Evolutionary conservation across 495 filamentous ascomycete species (phyloP), one percentile per base, ranked within the genome.

Genomic region (Trichoderma orchidacearum): DNA sequence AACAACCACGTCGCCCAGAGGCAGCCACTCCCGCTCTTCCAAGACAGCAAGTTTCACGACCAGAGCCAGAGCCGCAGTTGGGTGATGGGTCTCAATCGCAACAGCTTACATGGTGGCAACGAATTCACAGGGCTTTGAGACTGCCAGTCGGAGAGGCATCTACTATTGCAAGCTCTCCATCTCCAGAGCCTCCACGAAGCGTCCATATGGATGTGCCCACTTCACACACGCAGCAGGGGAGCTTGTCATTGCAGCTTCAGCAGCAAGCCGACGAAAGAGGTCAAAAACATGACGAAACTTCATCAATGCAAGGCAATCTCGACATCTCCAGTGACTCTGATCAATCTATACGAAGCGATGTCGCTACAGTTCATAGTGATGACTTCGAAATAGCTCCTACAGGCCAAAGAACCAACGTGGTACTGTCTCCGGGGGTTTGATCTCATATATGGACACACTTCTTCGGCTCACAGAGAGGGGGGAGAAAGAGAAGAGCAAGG

Each of bases 341-440:
- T n/a, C 12, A 30, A 11, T 55, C 53, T 6, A 36, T 55, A 7
- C 30, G 32, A 15, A 34, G 30, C 9, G 31, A 34, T 34, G 53
- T 36, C 5, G 53, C 53, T 8, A 55, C 53, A 7, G 53, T 55
- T 5, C 53, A 55, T 18, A 55, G 53, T 25, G 53, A 55, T 31
- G 53, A 55, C 32, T 55, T 21, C n/a, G 53, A 55, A 5, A 9
- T 48, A 23, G 3, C 7, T 17, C 21, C 21, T 27, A 18, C 8
- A 9, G 2, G 21, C 18, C 2, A 25, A 48, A 12, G 5, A 25
- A 7, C 41, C 9, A 8, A 8, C n/a, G 15, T 21, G 21, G 27
- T 48, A 23, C 8, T 48, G 21, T 1, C 21, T 41, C 3, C n/a
- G 15, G 9, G 31, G 9, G 15, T 21, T 17, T 41, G 8, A n/a